Evolutionary conservation across 371 early-diverging fungal genomes (phyloP), one percentile per base, ranked within the genome.

Genomic region (Saksenaea vasiformis): DNA sequence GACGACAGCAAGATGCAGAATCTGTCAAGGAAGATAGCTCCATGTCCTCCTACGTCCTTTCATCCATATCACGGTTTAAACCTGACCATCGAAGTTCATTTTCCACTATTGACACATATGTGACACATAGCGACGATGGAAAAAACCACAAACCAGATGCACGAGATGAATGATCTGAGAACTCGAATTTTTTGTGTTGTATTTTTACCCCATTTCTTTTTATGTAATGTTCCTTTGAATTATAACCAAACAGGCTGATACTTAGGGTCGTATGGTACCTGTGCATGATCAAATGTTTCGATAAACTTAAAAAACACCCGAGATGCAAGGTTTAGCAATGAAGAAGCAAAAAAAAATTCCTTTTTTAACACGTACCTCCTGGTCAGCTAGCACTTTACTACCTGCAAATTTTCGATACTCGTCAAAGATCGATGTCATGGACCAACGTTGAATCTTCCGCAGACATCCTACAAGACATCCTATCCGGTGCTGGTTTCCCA

Each of bases 391-490:
- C 14, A 94, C 87, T 74, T 95, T 96, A 36, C 90, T 88, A 17
- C 93, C 97, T 22, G 98, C 92, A 72, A 95, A 96, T 41, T 95
- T 78, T 51, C 93, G 81, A 72, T 95, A 98, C 77, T 96, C 97
- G 77, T 95, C 96, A 82, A 96, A 97, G 19, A 97, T 97, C 9
- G 94, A 90, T 0, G 97, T 94, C 88, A 95, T 85, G 8, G 95
- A 94, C 97, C 96, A 97, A 31, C 86, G 86, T 67, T 97, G 96
- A 54, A 95, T 85, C 76, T 94, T 95, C 15, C 98, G 82, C 31
- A 98, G 80, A 69, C 95, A 95, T 1, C 97, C 97, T 11, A 98
- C 90, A 41, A 97, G 64, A 70, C 98, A 98, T 2, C 97, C 98
- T 27, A 96, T 88, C 0, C 97, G 89, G 74, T 94, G 91, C 90